A percentile compares a stretch with the other conserved stretches of the same genome.
Conservation (phyloP, 176 grass and related monocot genomes). For the Phragmites australis region DNA sequence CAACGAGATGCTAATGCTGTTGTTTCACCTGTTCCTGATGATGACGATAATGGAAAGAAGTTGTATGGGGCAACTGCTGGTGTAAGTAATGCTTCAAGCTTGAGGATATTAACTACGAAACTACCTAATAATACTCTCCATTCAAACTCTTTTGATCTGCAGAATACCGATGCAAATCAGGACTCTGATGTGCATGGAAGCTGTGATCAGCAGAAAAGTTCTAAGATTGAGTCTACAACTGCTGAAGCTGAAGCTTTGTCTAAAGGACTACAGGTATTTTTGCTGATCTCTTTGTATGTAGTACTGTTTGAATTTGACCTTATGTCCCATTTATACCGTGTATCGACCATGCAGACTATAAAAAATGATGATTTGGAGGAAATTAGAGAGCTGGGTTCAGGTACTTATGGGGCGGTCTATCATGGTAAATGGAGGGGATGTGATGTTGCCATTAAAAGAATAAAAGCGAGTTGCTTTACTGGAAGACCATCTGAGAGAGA, state of each 20-base stretch:
- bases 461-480: conserved; percentile 94
- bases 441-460: conserved; percentile 98
- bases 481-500: conserved; percentile 92
- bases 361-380: conserved; percentile 97
- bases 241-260: conserved; percentile 82
- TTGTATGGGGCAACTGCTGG: conserved; percentile 44
- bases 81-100: conserved; percentile 54
- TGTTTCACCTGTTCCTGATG: conserved; percentile 37
- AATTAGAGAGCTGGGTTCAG: conserved; percentile 89
- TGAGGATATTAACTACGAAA: conserved; percentile 9
- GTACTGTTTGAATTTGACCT: conserved; percentile 27
- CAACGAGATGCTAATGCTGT: conserved; percentile 35
- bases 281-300: conserved; percentile 12
- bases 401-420: conserved; percentile 90
- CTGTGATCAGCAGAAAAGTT: conserved; percentile 49
- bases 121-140: conserved; percentile 15
- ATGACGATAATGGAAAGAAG: conserved; percentile 44
- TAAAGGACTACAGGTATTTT: conserved; percentile 82
- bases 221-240: conserved; percentile 74
- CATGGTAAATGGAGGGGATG: conserved; percentile 99
- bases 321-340: conserved; percentile 30
- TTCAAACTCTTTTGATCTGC: conserved; percentile 42
- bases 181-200: conserved; percentile 50
- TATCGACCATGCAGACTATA: conserved; percentile 72
- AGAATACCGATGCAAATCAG: conserved; percentile 38